These are phyloP conservation scores for Phytophthora pinifolia DNA, from an alignment of 352 stramenopile species.

Conservation along the genomic window DNA sequence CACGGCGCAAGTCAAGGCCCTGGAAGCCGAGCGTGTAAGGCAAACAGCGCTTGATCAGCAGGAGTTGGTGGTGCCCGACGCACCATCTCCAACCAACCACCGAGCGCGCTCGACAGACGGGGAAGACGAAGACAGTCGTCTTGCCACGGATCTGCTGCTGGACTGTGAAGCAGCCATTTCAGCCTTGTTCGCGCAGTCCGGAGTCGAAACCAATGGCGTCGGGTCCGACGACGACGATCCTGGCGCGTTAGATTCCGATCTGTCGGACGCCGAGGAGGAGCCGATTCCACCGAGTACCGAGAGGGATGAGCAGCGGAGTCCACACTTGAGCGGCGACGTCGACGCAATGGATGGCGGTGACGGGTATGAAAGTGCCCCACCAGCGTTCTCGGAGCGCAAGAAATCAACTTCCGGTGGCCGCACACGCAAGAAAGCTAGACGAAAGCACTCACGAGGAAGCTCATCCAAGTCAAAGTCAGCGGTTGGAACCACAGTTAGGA, in stretches of 20 bases:
- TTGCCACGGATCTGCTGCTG: slow-evolving; percentile 41
- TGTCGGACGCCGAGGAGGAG: slow-evolving; percentile 66
- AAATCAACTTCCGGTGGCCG: slow-evolving; percentile 1
- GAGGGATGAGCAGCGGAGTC: slow-evolving; percentile 8
- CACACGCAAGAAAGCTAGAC: slow-evolving; percentile 24
- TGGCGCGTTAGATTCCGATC: slow-evolving; percentile 48
- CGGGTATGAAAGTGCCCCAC: slow-evolving; percentile 38
- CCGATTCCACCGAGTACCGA: slow-evolving; percentile 49
- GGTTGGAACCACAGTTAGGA: slow-evolving; percentile 3
- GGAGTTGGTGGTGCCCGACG: background rate
- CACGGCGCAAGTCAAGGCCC: slow-evolving; percentile 41
- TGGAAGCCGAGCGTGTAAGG: slow-evolving; percentile 28
- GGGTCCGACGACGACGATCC: slow-evolving; percentile 11
- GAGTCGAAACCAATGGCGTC: slow-evolving; percentile 24
- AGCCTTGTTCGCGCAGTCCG: slow-evolving; percentile 41
- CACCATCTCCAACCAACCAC: background rate
- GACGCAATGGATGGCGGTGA: slow-evolving; percentile 12
- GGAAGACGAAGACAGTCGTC: slow-evolving; percentile 27
- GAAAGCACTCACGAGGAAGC: slow-evolving; percentile 12
- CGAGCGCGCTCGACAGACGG: background rate
- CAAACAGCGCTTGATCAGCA: slow-evolving; percentile 3
- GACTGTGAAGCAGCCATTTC: slow-evolving; percentile 68
- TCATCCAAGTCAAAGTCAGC: slow-evolving; percentile 23
- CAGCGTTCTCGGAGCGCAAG: slow-evolving; percentile 24
- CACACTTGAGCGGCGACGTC: background rate